A percentile compares a stretch with the other conserved stretches of the same genome.
Evolutionary conservation across 192 early-diverging fungal genomes (phyloP).

Genomic region (Haplosporangium gracile): DNA sequence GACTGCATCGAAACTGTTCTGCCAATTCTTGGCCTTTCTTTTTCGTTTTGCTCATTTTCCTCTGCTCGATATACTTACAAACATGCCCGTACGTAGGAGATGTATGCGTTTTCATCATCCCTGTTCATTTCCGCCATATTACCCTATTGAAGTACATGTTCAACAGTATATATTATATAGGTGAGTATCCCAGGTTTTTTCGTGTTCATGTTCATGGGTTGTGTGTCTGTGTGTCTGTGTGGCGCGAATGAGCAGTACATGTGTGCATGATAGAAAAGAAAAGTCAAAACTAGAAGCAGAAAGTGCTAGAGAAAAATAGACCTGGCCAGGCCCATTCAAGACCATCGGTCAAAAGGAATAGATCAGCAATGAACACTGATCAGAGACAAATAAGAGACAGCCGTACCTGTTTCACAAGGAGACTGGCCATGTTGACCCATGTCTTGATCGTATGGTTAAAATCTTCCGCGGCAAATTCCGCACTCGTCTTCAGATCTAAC

Average conservation of each 20-base stretch:
- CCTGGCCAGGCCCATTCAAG: neutral
- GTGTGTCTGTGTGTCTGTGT: too few species aligned
- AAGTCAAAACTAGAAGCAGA: neutral
- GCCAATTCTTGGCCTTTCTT: neutral
- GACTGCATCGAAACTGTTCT: neutral
- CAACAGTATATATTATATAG: too few species aligned
- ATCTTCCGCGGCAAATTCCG: constrained; percentile 39
- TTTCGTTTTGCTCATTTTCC: neutral
- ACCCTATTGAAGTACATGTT: constrained; percentile 10
- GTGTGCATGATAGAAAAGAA: neutral
- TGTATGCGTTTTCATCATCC: constrained; percentile 53
- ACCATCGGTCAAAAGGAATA: neutral
- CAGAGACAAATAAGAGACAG: neutral
- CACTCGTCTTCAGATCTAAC: constrained; percentile 30
- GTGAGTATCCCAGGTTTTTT: too few species aligned
- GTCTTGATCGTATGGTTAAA: constrained; percentile 51
- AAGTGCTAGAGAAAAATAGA: neutral
- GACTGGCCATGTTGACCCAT: constrained; percentile 55
- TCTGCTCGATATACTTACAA: constrained; percentile 35
- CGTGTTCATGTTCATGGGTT: too few species aligned
- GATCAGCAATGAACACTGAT: neutral
- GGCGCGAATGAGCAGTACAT: too few species aligned
- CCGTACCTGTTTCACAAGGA: constrained; percentile 49
- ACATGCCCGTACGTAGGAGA: constrained; percentile 48
- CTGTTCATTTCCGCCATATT: constrained; percentile 39